Conservation (phyloP, 176 grass and related monocot species). For the Hsuehochloa calcarea region DNA sequence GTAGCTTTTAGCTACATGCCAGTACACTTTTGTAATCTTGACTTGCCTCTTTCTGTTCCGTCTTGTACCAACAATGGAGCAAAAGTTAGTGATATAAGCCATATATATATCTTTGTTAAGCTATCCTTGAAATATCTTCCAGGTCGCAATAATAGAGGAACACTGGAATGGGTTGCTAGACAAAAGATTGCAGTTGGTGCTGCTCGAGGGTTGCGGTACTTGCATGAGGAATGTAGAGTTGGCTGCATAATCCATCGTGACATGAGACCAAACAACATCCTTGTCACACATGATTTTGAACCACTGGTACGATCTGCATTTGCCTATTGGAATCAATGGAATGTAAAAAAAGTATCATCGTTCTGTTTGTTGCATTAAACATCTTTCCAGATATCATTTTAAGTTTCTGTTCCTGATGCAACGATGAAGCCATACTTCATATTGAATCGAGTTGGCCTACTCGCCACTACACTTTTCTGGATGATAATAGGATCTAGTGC, state of each 20-base stretch:
- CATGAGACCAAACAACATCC: constrained; percentile 98
- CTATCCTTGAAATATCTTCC: constrained; percentile 31
- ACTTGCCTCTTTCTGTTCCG: neutral
- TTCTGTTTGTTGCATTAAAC: neutral
- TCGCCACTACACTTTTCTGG: constrained; percentile 3
- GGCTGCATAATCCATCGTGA: constrained; percentile 99
- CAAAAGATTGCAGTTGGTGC: constrained; percentile 99
- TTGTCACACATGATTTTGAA: constrained; percentile 99
- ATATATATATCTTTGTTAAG: neutral
- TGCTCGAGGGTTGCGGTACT: constrained; percentile 90
- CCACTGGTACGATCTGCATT: constrained; percentile 68
- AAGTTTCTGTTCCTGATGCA: constrained; percentile 9
- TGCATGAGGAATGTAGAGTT: constrained; percentile 97
- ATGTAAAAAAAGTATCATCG: neutral
- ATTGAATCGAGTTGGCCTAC: neutral
- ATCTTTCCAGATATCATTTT: neutral
- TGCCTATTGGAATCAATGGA: constrained; percentile 5
- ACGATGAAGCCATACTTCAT: neutral
- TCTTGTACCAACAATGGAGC: neutral
- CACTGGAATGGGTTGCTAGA: constrained; percentile 81
- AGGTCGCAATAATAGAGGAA: constrained; percentile 75
- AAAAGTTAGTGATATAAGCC: neutral
- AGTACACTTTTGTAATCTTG: neutral
- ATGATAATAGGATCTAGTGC: neutral
- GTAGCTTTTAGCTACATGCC: neutral